Base-by-base conservation (phyloP, 345 rosid genomes). In the Gossypium raimondii region DNA sequence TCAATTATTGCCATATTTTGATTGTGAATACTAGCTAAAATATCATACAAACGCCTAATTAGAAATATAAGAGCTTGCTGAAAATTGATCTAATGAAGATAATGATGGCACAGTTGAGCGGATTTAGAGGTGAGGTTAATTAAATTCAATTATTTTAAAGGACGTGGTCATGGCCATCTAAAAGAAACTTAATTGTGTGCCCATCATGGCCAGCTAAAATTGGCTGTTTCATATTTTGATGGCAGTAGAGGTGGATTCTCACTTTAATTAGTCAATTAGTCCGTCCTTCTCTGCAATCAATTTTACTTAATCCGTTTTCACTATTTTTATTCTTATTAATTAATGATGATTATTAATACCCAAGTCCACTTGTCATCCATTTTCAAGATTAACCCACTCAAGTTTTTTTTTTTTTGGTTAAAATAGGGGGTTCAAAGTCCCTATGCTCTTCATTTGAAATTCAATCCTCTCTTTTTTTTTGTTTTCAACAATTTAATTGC, bases 191-290 rank as follows among this genome's bases (percentile, higher is more conserved):
- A 47, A 20, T 43, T 61, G 44, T 79, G 82, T 69, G 76, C 79
- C 83, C 87, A 82, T 79, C 79, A 70, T 82, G 84, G 84, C 78
- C 27, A 77, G 72, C 85, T 77, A 76, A 73, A 78, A 81, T 72
- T 58, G 24, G 82, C 55, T 75, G 73, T 56, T 76, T 72, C 75
- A 77, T 80, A 78, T 47, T 62, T 78, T 74, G 73, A 59, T 79
- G 59, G 67, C 17, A 72, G 69, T 70, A 71, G 48, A 56, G 61
- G 70, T 44, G n/a, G 50, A 25, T 12, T 4, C 52, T 29, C 6
- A n/a, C 41, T 64, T 52, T 70, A 68, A 48, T 13, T 25, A 72
- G 11, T 34, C 53, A 70, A 63, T 76, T 34, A 34, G 1, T 34
- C 38, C 38, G 6, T 0, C 38, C 6, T 34, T 34, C 38, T 34